A percentile compares a stretch with the other conserved stretches of the same genome.
phyloP scores from a whole-genome alignment of 352 stramenopile species.

The Globisporangium spiculum region DNA sequence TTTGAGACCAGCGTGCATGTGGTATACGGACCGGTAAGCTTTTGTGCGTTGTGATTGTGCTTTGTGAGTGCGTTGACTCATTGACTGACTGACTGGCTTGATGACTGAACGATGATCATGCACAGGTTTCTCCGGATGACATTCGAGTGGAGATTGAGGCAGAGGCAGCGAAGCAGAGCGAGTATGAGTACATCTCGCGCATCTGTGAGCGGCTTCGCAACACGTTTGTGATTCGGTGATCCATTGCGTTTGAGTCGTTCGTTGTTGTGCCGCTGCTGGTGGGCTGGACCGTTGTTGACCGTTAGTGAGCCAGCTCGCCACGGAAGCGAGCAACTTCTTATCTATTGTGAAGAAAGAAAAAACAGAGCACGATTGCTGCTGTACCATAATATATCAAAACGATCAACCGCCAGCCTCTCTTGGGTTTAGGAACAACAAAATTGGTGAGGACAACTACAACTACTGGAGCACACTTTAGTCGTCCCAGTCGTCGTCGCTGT shows the following conservation, averaged over 20 bases:
- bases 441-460: not conserved
- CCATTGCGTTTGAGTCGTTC: slow-evolving; percentile 3
- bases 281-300: slow-evolving; percentile 4
- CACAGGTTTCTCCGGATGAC: slow-evolving; percentile 50
- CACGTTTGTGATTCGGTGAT: slow-evolving; percentile 36
- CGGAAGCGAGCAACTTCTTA: slow-evolving; percentile 20
- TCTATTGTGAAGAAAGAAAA: slow-evolving; percentile 30
- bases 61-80: not conserved
- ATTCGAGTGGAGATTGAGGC: slow-evolving; percentile 44
- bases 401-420: slow-evolving; percentile 10
- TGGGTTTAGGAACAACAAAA: not conserved
- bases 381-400: slow-evolving; percentile 50
- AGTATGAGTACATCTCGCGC: slow-evolving; percentile 53
- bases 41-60: not conserved
- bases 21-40: slow-evolving; percentile 47
- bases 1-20: slow-evolving; percentile 43
- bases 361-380: slow-evolving; percentile 16
- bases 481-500: slow-evolving; percentile 84
- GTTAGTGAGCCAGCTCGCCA: slow-evolving; percentile 6
- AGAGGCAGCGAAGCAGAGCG: slow-evolving; percentile 30
- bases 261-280: slow-evolving; percentile 12
- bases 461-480: slow-evolving; percentile 35
- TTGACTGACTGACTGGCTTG: not conserved
- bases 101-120: slow-evolving; percentile 5
- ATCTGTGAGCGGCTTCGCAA: slow-evolving; percentile 50